Evolutionary conservation across 2,329 filamentous ascomycete genomes (phyloP), one percentile per base, ranked within the genome.

Genomic region (Pseudonectria foliicola): DNA sequence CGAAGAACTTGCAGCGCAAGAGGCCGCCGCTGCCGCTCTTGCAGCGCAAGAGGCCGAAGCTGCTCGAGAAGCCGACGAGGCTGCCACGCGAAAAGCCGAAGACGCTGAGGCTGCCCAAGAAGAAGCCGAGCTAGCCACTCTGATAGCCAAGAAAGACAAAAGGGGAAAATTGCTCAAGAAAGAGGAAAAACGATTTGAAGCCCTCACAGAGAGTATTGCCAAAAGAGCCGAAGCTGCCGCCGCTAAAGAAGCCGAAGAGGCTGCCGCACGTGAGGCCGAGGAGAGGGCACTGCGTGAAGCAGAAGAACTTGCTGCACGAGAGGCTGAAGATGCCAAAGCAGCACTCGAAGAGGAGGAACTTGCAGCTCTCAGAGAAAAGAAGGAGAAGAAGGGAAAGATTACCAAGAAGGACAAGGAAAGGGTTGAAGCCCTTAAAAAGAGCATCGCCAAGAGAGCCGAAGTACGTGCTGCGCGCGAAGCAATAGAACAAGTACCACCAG

Each of bases 261-360:
- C 49, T 21, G 49, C 43, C 25, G 51, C 49, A 15, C 49, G 46
- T 7, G 54, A 56, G 31, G 52, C 49, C 8, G 46, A 53, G 28
- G 52, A 52, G 15, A 34, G 28, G 7, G 53, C 57, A 37, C 49
- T 55, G 24, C 39, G 52, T 27, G 52, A 29, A 10, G 25, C 25
- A 5, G 25, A 27, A 27, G 25, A 27, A 13, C 5, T 10, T 31
- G 29, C 29, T 23, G 29, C 15, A 24, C n/a, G n/a, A n/a, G n/a
- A n/a, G n/a, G n/a, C n/a, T n/a, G n/a, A n/a, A n/a, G n/a, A n/a
- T n/a, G n/a, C n/a, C n/a, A n/a, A n/a, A n/a, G 18, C 18, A 16
- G 53, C 57, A 4, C 54, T 56, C n/a, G 59, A 66, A 38, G 61
- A 56, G 5, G 58, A 62, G 28, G 63, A 68, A 45, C 62, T 61